Evolutionary conservation across 2,329 filamentous ascomycete genomes (phyloP).

Genomic region (Ceratocystis destructans): DNA sequence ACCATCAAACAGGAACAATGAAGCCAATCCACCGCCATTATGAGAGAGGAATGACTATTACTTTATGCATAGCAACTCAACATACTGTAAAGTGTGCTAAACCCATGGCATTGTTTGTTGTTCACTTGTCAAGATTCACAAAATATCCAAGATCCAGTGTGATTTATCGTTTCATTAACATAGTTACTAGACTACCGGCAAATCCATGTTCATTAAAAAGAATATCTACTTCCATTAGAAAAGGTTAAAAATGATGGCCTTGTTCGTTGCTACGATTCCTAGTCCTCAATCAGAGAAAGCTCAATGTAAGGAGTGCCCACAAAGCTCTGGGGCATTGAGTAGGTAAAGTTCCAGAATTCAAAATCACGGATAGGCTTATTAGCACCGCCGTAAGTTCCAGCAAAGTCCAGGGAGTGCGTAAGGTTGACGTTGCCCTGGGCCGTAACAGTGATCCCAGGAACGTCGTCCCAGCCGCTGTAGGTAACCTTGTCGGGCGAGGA

Average conservation of each 20-base stretch:
- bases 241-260: background rate
- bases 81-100: background rate
- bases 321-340: slow-evolving; percentile 27
- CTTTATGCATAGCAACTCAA: background rate
- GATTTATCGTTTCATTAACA: background rate
- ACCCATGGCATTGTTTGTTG: background rate
- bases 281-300: slow-evolving; percentile 13
- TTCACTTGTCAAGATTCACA: background rate
- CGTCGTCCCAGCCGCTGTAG: slow-evolving; percentile 33
- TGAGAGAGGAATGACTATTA: too few relatives aligned
- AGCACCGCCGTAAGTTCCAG: slow-evolving; percentile 28
- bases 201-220: background rate
- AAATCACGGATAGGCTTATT: slow-evolving; percentile 28
- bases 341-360: slow-evolving; percentile 36
- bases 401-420: slow-evolving; percentile 31
- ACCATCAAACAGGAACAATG: background rate
- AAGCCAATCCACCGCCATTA: too few relatives aligned
- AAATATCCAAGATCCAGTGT: background rate
- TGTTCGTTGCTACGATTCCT: background rate
- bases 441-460: slow-evolving; percentile 34
- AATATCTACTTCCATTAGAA: background rate
- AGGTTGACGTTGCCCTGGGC: slow-evolving; percentile 33
- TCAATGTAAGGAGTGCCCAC: slow-evolving; percentile 19
- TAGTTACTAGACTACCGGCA: background rate
- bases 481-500: slow-evolving; percentile 33